A percentile compares a stretch with the other conserved stretches of the same genome.
These are phyloP conservation scores for Monotropa hypopitys DNA, from an alignment of 179 eudicot species.

Conservation along the genomic window DNA sequence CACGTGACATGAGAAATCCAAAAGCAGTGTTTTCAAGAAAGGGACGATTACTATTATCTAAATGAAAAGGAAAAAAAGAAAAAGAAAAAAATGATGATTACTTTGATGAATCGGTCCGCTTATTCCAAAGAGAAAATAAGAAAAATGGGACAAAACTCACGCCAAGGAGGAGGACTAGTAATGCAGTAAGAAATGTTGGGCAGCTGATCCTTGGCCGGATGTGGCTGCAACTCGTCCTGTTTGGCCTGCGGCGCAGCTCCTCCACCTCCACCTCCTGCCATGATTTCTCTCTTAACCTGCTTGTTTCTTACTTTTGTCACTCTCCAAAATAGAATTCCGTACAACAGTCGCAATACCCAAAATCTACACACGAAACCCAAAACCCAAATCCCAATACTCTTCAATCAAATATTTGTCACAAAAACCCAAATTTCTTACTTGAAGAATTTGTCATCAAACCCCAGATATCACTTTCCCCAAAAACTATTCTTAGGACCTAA, in stretches of 20 bases:
- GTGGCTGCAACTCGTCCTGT: constrained; percentile 67
- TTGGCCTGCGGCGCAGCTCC: constrained; percentile 64
- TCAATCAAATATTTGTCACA: neutral
- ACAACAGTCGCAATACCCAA: constrained; percentile 1
- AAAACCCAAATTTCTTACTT: neutral
- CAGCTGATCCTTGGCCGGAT: constrained; percentile 84
- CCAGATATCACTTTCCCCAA: constrained; percentile 4
- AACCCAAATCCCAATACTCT: neutral
- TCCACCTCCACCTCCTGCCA: constrained; percentile 48
- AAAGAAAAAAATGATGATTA: neutral
- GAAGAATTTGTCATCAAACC: neutral
- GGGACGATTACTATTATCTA: neutral
- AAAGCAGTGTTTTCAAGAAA: neutral
- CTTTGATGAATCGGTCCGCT: neutral
- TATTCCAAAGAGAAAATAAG: neutral
- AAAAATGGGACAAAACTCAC: constrained; percentile 33
- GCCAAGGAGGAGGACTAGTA: constrained; percentile 98
- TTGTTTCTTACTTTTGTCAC: constrained; percentile 6
- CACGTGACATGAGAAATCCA: too few relatives aligned
- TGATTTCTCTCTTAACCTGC: constrained; percentile 19
- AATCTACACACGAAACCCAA: constrained; percentile 12
- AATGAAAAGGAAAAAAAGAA: neutral
- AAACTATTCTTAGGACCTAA: neutral
- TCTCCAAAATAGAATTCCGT: neutral
- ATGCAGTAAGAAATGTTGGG: constrained; percentile 78